Conservation (phyloP, 345 rosid genomes). For the Hibiscus trionum region DNA sequence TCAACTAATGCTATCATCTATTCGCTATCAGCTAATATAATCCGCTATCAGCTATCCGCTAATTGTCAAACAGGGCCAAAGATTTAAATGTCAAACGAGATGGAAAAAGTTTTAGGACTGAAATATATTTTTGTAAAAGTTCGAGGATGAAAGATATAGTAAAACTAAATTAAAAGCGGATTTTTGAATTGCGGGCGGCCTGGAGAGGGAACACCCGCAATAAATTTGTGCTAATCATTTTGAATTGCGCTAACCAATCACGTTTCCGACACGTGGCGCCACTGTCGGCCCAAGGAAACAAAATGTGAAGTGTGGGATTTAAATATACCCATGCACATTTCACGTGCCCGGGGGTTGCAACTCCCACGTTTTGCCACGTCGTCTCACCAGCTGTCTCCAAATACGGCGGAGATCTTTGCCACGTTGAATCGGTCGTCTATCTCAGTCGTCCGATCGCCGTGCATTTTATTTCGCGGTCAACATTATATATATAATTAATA, state of each 20-base stretch:
- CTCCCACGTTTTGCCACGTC: constrained; percentile 16
- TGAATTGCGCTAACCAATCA: neutral
- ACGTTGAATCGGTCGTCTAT: neutral
- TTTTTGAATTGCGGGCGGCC: too few relatives aligned
- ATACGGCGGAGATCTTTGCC: neutral
- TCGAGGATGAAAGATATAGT: too few relatives aligned
- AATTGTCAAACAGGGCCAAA: too few relatives aligned
- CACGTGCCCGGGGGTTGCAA: constrained; percentile 20
- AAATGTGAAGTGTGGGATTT: too few relatives aligned
- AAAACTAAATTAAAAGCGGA: too few relatives aligned
- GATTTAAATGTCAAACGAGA: too few relatives aligned
- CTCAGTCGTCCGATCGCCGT: neutral
- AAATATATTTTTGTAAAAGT: too few relatives aligned
- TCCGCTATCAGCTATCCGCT: too few relatives aligned
- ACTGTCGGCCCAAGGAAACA: constrained; percentile 6
- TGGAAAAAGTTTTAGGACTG: too few relatives aligned
- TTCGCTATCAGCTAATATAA: too few relatives aligned
- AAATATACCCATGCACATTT: neutral
- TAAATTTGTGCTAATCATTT: neutral
- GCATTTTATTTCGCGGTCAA: neutral
- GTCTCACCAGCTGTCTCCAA: neutral
- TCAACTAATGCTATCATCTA: too few relatives aligned
- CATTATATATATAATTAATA: neutral
- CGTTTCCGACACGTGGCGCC: constrained; percentile 19
- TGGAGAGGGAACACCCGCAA: too few relatives aligned